These are phyloP conservation scores for Umbelopsis isabellina DNA, from an alignment of 192 early-diverging fungal genomes.

Conservation along the genomic window DNA sequence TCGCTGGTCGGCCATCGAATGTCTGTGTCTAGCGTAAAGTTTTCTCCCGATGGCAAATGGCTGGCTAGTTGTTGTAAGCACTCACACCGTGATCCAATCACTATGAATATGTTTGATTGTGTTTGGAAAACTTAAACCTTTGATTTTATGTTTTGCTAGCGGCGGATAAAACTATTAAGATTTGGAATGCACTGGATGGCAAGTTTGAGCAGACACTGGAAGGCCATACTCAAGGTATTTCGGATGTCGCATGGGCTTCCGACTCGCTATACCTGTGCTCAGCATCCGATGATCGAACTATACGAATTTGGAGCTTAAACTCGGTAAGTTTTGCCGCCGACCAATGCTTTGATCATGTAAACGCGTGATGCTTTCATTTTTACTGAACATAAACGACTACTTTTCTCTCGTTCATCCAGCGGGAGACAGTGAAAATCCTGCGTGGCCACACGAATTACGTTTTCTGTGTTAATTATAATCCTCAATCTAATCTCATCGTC, in stretches of 20 bases:
- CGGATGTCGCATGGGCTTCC: slow-evolving; percentile 94
- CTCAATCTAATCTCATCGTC: slow-evolving; percentile 90
- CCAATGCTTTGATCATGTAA: no score
- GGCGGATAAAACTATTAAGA: slow-evolving; percentile 92
- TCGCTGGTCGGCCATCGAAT: slow-evolving; percentile 94
- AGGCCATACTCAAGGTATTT: slow-evolving; percentile 92
- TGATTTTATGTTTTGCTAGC: slow-evolving; percentile 52
- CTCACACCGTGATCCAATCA: background rate
- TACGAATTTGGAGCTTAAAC: slow-evolving; percentile 89
- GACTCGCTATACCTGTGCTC: slow-evolving; percentile 90
- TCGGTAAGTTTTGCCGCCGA: slow-evolving; percentile 51
- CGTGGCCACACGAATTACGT: slow-evolving; percentile 96
- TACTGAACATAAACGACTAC: background rate
- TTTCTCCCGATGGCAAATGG: slow-evolving; percentile 98
- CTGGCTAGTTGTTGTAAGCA: slow-evolving; percentile 85
- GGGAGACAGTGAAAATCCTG: slow-evolving; percentile 73
- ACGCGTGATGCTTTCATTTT: background rate
- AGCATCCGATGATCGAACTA: slow-evolving; percentile 93
- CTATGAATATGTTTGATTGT: background rate
- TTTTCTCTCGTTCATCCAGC: slow-evolving; percentile 43
- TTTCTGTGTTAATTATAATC: slow-evolving; percentile 97
- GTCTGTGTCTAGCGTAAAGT: slow-evolving; percentile 94
- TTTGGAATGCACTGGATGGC: slow-evolving; percentile 91
- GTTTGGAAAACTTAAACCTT: no score
- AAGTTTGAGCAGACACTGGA: slow-evolving; percentile 83